Conservation (phyloP, 352 stramenopile species). For the Pythium plurisporium region DNA sequence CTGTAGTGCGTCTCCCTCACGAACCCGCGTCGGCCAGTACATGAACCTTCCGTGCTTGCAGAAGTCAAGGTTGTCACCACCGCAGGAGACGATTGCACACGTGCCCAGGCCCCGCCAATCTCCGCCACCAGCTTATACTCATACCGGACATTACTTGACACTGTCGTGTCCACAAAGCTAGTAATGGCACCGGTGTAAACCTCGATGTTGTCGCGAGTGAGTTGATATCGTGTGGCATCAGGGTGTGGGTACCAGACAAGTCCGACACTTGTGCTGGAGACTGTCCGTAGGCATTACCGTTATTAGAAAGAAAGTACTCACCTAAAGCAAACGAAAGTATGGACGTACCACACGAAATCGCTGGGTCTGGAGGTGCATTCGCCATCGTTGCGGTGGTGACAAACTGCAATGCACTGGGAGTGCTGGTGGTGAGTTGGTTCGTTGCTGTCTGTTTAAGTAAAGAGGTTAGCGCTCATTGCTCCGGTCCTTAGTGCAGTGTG, state of each 20-base stretch:
- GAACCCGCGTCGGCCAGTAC: conserved; percentile 18
- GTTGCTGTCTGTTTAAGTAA: conserved; percentile 1
- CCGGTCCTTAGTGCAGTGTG: not conserved
- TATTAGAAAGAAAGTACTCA: not conserved
- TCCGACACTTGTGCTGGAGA: conserved; percentile 28
- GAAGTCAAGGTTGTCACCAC: not conserved
- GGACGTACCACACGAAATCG: conserved; percentile 21
- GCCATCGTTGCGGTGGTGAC: conserved; percentile 3
- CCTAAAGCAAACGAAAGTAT: not conserved
- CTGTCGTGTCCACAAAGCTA: not conserved
- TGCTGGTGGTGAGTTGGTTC: not conserved
- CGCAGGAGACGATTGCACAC: not conserved
- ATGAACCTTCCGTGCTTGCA: conserved; percentile 16
- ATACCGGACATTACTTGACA: not conserved
- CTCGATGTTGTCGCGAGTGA: conserved; percentile 28
- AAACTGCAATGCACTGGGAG: not conserved
- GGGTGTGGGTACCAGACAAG: conserved; percentile 44
- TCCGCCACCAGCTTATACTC: conserved; percentile 8
- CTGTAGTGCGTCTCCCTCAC: conserved; percentile 36
- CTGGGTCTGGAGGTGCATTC: conserved; percentile 15
- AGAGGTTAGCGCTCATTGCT: not conserved
- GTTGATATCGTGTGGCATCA: conserved; percentile 30
- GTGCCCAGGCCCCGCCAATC: conserved; percentile 1
- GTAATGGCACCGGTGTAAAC: too few relatives aligned
- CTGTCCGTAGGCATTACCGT: too few relatives aligned